Percentiles rank a stretch among this genome's conserved stretches.
Evolutionary conservation across 257 asterid genomes (phyloP).

Genomic region (Solanum pimpinellifolium): DNA sequence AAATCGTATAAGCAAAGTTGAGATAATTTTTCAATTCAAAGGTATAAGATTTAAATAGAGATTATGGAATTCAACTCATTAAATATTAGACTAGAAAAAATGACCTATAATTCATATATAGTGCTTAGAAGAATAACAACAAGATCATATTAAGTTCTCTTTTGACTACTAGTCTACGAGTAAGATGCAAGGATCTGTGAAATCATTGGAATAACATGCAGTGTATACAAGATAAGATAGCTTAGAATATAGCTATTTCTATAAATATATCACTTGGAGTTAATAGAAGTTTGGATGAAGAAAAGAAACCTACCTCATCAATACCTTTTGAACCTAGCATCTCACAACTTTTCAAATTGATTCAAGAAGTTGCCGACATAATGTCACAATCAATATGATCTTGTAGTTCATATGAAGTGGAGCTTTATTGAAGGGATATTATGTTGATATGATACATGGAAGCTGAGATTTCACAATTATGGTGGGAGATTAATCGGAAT

Average conservation of each 20-base stretch:
- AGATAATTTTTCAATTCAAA: background rate
- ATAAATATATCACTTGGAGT: background rate
- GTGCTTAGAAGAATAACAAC: background rate
- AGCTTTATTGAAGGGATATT: background rate
- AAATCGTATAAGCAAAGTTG: no score
- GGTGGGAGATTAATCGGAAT: background rate
- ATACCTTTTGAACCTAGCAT: background rate
- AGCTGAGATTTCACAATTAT: background rate
- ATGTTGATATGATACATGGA: background rate
- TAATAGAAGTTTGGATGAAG: background rate
- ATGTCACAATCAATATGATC: background rate
- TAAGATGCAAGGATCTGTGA: background rate
- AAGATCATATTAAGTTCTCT: background rate
- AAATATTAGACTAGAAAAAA: background rate
- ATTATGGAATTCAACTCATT: background rate
- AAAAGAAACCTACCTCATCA: background rate
- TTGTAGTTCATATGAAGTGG: background rate
- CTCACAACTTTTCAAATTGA: background rate
- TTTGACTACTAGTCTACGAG: no score
- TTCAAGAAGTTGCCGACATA: background rate
- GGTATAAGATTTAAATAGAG: background rate
- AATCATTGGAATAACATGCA: background rate
- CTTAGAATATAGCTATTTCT: background rate
- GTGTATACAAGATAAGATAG: background rate
- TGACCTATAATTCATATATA: background rate